Base-by-base conservation (phyloP, 768 basidiomycete species). In the Lactarius hengduanensis region DNA sequence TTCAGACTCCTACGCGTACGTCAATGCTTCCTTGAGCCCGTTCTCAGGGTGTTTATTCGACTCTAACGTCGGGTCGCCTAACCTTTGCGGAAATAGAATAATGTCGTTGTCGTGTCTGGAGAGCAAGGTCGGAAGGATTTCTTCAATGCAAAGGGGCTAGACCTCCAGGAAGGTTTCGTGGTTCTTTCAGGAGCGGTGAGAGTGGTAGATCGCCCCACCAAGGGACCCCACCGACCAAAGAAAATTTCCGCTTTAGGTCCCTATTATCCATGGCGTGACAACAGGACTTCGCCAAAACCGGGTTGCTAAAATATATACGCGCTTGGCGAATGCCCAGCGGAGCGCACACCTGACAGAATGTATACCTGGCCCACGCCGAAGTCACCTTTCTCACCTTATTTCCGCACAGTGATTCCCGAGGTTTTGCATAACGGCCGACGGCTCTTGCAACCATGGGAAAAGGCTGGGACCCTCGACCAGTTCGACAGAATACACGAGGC, bases 81-180 rank as follows among this genome's bases (percentile, higher is more conserved):
- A 57, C 67, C 59, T 60, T 72, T 63, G 70, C 57, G 68, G 73
- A 65, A 68, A 58, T 72, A 92, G 90, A 86, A 88, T 69, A 86
- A 82, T 4, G 89, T 92, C 70, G 80, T 92, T 60, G 89, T 88
- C 40, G 83, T 92, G 47, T 91, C 90, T 47, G 91, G 90, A 61
- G 88, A 90, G 73, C 80, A 79, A 40, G 90, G 84, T 18, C 80
- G 90, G 64, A 82, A 83, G 63, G 80, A 85, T 3, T 91, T 91
- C 76, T 89, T 91, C 72, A 81, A 82, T 3, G 84, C 87, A 64
- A 86, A 84, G 76, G 83, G 83, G 28, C 83, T 92, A 68, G 89
- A 91, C 75, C 82, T 92, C 59, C 87, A 86, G 50, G 89, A 90
- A 78, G 90, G 89, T 6, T 92, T 90, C 80, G 88, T 86, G 72